Evolutionary conservation across 495 filamentous ascomycete species (phyloP).

Genomic region (Podospora pseudoanserina): DNA sequence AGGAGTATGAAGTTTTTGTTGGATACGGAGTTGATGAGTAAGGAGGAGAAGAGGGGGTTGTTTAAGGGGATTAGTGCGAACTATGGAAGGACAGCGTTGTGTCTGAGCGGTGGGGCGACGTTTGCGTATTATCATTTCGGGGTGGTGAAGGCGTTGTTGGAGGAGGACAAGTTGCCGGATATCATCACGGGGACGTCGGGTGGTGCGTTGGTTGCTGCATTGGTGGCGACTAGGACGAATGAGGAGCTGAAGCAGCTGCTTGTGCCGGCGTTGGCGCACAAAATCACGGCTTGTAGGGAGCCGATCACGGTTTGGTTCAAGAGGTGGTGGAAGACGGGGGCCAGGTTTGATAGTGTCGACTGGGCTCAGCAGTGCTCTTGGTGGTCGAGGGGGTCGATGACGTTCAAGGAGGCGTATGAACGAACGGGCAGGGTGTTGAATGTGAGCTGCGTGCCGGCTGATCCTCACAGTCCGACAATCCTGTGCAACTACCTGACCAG

Average conservation of each 20-base stretch:
- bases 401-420: slow-evolving; percentile 92
- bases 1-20: slow-evolving; percentile 63
- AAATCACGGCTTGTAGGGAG: slow-evolving; percentile 84
- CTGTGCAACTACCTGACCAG: slow-evolving; percentile 90
- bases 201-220: slow-evolving; percentile 83
- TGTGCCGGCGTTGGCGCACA: slow-evolving; percentile 76
- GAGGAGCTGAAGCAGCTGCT: slow-evolving; percentile 82
- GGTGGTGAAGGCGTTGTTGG: slow-evolving; percentile 83
- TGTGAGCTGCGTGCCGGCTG: slow-evolving; percentile 93
- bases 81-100: slow-evolving; percentile 87
- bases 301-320: slow-evolving; percentile 66
- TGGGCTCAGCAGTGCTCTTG: slow-evolving; percentile 86
- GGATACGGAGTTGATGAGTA: slow-evolving; percentile 58
- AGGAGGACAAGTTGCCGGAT: slow-evolving; percentile 79
- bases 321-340: slow-evolving; percentile 89
- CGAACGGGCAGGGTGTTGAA: slow-evolving; percentile 92
- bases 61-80: slow-evolving; percentile 89
- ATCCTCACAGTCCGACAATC: slow-evolving; percentile 89
- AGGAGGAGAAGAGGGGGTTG: slow-evolving; percentile 72
- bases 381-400: slow-evolving; percentile 86
- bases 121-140: slow-evolving; percentile 98
- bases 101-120: slow-evolving; percentile 87
- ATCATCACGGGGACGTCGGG: slow-evolving; percentile 96
- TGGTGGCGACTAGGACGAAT: slow-evolving; percentile 86
- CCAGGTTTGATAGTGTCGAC: slow-evolving; percentile 86